phyloP scores from a whole-genome alignment of 2,329 filamentous ascomycete species.

The Pestalotiopsis sp. region DNA sequence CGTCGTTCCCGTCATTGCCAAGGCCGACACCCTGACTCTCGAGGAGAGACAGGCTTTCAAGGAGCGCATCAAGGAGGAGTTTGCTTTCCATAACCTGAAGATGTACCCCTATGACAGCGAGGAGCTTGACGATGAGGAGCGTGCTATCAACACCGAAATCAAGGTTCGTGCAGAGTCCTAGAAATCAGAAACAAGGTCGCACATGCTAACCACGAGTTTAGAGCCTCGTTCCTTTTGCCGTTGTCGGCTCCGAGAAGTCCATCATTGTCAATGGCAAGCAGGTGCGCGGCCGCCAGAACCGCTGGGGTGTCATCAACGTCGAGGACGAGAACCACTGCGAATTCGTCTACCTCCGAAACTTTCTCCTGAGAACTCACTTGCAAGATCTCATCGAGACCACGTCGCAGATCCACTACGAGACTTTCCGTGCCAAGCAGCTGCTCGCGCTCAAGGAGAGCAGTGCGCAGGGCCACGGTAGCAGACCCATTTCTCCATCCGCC shows the following conservation, averaged over 20 bases:
- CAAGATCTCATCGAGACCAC: constrained; percentile 99
- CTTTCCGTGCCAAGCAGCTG: constrained; percentile 98
- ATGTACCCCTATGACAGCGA: constrained; percentile 99
- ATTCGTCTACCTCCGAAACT: constrained; percentile 97
- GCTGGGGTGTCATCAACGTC: constrained; percentile 99
- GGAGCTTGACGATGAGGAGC: constrained; percentile 96
- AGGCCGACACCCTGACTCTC: constrained; percentile 92
- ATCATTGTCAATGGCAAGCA: constrained; percentile 98
- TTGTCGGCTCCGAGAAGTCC: constrained; percentile 96
- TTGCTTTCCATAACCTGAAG: constrained; percentile 98
- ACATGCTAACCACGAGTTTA: constrained; percentile 35
- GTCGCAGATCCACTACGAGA: constrained; percentile 99
- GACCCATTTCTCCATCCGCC: constrained; percentile 92
- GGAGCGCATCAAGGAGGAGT: constrained; percentile 99
- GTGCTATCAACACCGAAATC: constrained; percentile 89
- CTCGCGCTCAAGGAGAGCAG: constrained; percentile 98
- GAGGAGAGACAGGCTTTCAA: constrained; percentile 97
- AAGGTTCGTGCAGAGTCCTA: constrained; percentile 64
- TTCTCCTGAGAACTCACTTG: constrained; percentile 95
- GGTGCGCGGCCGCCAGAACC: constrained; percentile 96
- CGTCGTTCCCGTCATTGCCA: constrained; percentile 97
- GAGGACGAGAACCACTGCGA: constrained; percentile 99
- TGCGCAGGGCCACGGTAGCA: constrained; percentile 77
- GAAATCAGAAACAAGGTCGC: not conserved
- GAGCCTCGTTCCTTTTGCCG: constrained; percentile 94